Percentiles rank a stretch among this genome's conserved stretches.
Evolutionary conservation across 495 filamentous ascomycete genomes (phyloP).

Genomic region (Neurospora sp.): DNA sequence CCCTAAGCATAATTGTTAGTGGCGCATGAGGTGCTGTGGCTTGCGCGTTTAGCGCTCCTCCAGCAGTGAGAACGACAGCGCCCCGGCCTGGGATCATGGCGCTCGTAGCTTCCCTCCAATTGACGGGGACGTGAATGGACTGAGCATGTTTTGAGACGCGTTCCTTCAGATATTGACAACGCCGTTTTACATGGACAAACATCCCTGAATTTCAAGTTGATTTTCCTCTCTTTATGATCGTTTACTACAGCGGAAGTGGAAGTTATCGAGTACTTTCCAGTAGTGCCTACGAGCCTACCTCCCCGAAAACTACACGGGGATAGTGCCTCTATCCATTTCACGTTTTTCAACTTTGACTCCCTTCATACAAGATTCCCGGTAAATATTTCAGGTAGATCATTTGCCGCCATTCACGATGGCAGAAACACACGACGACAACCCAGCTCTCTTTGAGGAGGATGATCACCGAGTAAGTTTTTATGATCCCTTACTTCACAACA

Average conservation of each 20-base stretch:
- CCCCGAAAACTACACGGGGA: background rate
- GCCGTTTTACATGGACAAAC: background rate
- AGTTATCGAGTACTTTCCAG: background rate
- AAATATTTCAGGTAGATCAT: background rate
- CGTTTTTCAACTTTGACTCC: background rate
- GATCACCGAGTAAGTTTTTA: conserved; percentile 21
- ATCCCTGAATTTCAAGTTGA: background rate
- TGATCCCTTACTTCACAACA: background rate
- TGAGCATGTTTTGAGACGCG: background rate
- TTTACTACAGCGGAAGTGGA: background rate
- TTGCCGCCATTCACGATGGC: conserved; percentile 1
- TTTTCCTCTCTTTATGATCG: background rate
- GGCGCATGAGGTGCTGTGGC: background rate
- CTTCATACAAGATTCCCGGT: background rate
- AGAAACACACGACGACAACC: conserved; percentile 1
- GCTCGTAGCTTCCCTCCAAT: background rate
- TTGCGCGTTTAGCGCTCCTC: background rate
- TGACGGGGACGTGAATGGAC: background rate
- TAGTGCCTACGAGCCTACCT: background rate
- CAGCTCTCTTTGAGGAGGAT: conserved; percentile 16
- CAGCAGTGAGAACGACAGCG: background rate
- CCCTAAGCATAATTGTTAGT: background rate
- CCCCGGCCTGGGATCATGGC: background rate
- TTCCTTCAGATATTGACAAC: background rate
- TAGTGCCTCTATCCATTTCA: background rate